Conservation (phyloP, 176 grass and related monocot species). For the Ananas comosus region DNA sequence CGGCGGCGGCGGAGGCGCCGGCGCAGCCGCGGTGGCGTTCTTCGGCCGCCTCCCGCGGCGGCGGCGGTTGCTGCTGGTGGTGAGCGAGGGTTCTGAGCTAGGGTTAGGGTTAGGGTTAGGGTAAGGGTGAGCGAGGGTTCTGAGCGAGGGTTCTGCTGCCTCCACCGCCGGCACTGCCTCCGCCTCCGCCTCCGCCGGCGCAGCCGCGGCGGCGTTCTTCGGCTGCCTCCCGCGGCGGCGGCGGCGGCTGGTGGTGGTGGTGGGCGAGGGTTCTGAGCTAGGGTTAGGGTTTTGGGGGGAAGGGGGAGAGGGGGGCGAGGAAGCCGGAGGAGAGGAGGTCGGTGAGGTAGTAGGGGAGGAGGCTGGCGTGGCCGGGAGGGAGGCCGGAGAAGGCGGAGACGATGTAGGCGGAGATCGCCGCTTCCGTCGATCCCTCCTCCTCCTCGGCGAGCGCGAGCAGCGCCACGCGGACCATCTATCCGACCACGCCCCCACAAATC, state of each 20-base stretch:
- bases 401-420: constrained; percentile 3
- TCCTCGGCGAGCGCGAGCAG: not conserved
- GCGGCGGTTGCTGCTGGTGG: not conserved
- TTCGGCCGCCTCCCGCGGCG: too few relatives aligned
- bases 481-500: too few relatives aligned
- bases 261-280: not conserved
- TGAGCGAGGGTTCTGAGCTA: not conserved
- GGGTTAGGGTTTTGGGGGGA: not conserved
- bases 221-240: too few relatives aligned
- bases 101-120: not conserved
- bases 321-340: not conserved
- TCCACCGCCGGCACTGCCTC: too few relatives aligned
- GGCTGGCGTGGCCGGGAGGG: not conserved
- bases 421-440: not conserved
- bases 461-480: constrained; percentile 8
- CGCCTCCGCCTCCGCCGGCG: too few relatives aligned
- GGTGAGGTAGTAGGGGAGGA: constrained; percentile 7
- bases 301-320: not conserved
- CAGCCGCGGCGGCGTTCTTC: too few relatives aligned
- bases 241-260: not conserved
- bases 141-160: too few relatives aligned
- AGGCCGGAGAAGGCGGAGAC: constrained; percentile 1
- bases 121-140: too few relatives aligned
- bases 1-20: too few relatives aligned
- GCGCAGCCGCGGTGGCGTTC: too few relatives aligned